A percentile compares a stretch with the other conserved stretches of the same genome.
Evolutionary conservation across 140 eudicot species (phyloP).

Genomic region (Stevia rebaudiana): DNA sequence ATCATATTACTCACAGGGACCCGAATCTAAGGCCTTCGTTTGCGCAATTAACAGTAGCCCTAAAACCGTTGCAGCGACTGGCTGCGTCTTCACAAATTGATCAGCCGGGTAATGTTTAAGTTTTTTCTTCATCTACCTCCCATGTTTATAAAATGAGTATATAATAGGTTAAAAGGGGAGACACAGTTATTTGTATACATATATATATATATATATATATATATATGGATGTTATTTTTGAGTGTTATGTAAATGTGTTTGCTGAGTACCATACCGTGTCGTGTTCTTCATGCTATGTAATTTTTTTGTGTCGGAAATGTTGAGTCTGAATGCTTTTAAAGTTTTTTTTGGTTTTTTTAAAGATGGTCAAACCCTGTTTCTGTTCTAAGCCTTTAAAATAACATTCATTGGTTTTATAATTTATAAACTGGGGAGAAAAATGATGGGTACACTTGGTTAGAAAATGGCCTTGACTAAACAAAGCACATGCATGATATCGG

Average conservation of each 20-base stretch:
- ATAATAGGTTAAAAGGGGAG: conserved; percentile 26
- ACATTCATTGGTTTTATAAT: too few species aligned
- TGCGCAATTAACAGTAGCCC: conserved; percentile 76
- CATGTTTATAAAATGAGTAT: conserved; percentile 24
- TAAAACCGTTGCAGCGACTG: conserved; percentile 79
- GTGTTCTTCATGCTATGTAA: conserved; percentile 13
- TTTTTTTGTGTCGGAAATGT: neutral
- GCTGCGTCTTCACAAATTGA: conserved; percentile 48
- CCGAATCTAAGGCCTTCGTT: conserved; percentile 94
- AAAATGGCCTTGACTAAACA: too few species aligned
- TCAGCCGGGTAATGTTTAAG: conserved; percentile 44
- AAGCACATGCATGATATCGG: too few species aligned
- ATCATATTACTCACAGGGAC: conserved; percentile 49
- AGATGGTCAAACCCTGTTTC: too few species aligned
- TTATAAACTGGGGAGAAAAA: too few species aligned
- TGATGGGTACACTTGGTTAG: too few species aligned
- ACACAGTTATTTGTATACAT: conserved; percentile 19
- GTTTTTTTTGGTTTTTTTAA: too few species aligned
- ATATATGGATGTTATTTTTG: conserved; percentile 21
- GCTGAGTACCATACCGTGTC: neutral
- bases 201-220: conserved; percentile 19
- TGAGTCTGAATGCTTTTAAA: too few species aligned
- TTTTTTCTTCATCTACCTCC: conserved; percentile 25
- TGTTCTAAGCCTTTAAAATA: too few species aligned
- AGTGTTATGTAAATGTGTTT: conserved; percentile 24